Conservation (phyloP, 2,329 filamentous ascomycete species). For the Penicillium sp. region DNA sequence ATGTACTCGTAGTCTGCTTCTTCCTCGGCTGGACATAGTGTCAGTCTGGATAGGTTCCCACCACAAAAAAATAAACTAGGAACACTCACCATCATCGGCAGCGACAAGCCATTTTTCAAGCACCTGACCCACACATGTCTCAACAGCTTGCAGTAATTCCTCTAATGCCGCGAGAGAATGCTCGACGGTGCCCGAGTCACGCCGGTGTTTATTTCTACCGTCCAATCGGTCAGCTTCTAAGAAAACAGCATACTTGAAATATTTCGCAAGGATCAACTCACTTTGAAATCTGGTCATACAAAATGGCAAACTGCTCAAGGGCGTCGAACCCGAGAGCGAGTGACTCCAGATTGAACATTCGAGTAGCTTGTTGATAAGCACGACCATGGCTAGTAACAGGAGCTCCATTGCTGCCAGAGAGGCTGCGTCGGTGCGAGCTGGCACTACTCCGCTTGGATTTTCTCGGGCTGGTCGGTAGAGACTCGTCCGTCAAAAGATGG, state of each 20-base stretch:
- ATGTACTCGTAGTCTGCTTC: conserved; percentile 59
- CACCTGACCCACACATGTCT: conserved; percentile 55
- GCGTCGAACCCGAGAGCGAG: conserved; percentile 61
- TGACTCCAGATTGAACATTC: conserved; percentile 63
- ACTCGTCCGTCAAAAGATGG: conserved; percentile 19
- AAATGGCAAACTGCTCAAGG: conserved; percentile 60
- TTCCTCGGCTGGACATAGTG: conserved; percentile 44
- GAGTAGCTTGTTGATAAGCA: conserved; percentile 49
- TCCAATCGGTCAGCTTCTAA: too few relatives aligned
- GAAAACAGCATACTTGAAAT: conserved; percentile 7
- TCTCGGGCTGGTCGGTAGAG: conserved; percentile 29
- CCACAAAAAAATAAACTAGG: not conserved
- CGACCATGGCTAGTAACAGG: conserved; percentile 1
- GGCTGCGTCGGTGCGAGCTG: conserved; percentile 25
- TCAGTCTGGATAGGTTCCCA: conserved; percentile 4
- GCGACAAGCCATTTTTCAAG: conserved; percentile 57
- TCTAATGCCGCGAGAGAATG: conserved; percentile 53
- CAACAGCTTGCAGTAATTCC: conserved; percentile 50
- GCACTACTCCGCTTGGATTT: conserved; percentile 26
- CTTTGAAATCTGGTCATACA: conserved; percentile 45
- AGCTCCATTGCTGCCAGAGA: conserved; percentile 22
- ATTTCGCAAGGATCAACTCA: conserved; percentile 28
- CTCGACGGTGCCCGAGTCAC: conserved; percentile 37
- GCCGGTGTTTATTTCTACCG: conserved; percentile 30
- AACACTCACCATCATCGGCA: conserved; percentile 51